A percentile compares a stretch with the other conserved stretches of the same genome.
Evolutionary conservation across 192 early-diverging fungal species (phyloP).

Genomic region (Fimicolochytrium jonesii): DNA sequence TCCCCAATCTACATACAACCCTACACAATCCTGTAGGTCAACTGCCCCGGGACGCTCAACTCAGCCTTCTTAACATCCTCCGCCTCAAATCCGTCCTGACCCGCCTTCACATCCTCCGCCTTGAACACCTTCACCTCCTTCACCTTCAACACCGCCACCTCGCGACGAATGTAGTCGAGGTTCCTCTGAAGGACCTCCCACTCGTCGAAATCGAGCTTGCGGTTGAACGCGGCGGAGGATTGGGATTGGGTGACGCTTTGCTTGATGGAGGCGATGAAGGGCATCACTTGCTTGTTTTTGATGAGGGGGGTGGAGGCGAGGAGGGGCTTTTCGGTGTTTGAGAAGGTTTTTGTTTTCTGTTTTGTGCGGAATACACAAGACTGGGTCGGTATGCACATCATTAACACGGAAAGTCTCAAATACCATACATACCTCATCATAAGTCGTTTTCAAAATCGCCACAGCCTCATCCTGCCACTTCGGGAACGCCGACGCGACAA

Average conservation of each 20-base stretch:
- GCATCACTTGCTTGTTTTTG: conserved; percentile 97
- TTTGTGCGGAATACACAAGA: no score
- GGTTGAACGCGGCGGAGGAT: conserved; percentile 73
- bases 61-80: conserved; percentile 47
- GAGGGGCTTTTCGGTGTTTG: conserved; percentile 66
- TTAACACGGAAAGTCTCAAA: not conserved
- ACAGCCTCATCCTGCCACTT: conserved; percentile 83
- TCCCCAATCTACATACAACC: no score
- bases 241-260: conserved; percentile 48
- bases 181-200: conserved; percentile 57
- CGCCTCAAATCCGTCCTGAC: not conserved
- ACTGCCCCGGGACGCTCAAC: conserved; percentile 40
- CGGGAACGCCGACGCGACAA: conserved; percentile 79
- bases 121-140: conserved; percentile 28
- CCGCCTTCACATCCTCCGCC: conserved; percentile 22
- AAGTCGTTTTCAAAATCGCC: conserved; percentile 36
- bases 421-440: conserved; percentile 28
- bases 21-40: conserved; percentile 36
- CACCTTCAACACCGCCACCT: conserved; percentile 38
- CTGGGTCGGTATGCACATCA: no score
- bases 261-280: conserved; percentile 89
- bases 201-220: conserved; percentile 81
- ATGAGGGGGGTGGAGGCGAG: conserved; percentile 68
- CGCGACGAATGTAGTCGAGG: conserved; percentile 40
- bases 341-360: no score